A percentile compares a stretch with the other conserved stretches of the same genome.
Conservation (phyloP, 2,329 filamentous ascomycete species). For the Podosphaera fusca region DNA sequence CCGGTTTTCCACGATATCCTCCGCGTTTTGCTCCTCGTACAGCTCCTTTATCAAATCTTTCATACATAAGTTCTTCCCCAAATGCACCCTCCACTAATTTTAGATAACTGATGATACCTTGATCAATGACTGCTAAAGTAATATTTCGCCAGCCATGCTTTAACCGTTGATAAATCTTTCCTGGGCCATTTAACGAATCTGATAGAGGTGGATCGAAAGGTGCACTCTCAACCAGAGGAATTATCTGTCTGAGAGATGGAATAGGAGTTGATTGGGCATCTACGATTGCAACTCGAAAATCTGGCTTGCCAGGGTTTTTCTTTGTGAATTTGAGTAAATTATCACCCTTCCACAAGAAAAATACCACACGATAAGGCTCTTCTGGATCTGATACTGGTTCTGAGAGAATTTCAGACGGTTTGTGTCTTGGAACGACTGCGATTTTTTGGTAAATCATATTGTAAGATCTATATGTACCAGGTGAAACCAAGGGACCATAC, state of each 20-base stretch:
- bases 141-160: conserved; percentile 72
- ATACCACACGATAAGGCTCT: conserved; percentile 47
- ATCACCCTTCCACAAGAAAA: conserved; percentile 58
- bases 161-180: conserved; percentile 47
- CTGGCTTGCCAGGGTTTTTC: conserved; percentile 50
- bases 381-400: conserved; percentile 15
- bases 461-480: conserved; percentile 43
- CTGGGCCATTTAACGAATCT: conserved; percentile 20
- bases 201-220: conserved; percentile 38
- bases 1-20: conserved; percentile 18
- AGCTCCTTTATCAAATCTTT: conserved; percentile 24
- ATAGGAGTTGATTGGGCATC: conserved; percentile 49
- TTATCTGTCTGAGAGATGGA: conserved; percentile 51
- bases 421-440: conserved; percentile 47
- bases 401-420: conserved; percentile 22
- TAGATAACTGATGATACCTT: conserved; percentile 74
- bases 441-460: conserved; percentile 54
- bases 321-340: conserved; percentile 46
- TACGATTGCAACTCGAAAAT: conserved; percentile 68
- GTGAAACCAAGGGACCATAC: conserved; percentile 34
- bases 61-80: conserved; percentile 47
- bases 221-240: conserved; percentile 46
- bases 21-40: conserved; percentile 19
- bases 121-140: conserved; percentile 69
- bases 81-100: conserved; percentile 62